Evolutionary conservation across 2,329 filamentous ascomycete species (phyloP).

Genomic region (Fusarium scirpi): DNA sequence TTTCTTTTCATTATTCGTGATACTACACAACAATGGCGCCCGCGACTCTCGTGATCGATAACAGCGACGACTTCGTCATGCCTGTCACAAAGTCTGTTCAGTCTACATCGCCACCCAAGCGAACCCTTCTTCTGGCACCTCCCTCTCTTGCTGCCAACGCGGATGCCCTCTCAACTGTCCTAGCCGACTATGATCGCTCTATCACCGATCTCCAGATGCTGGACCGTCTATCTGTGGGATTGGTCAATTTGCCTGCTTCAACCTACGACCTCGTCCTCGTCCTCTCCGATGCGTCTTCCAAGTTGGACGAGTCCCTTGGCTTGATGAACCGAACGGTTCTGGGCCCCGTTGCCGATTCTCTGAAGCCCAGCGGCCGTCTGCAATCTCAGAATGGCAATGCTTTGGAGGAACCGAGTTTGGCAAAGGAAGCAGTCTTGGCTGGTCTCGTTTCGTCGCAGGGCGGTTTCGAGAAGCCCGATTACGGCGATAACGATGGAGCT

Average conservation of each 20-base stretch:
- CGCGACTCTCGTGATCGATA: conserved; percentile 66
- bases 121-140: conserved; percentile 88
- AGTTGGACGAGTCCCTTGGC: conserved; percentile 71
- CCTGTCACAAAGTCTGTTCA: conserved; percentile 40
- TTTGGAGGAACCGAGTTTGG: conserved; percentile 52
- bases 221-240: conserved; percentile 85
- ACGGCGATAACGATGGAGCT: conserved; percentile 67
- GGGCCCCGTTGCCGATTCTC: conserved; percentile 73
- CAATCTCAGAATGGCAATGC: conserved; percentile 78
- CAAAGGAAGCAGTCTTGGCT: conserved; percentile 83
- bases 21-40: conserved; percentile 59
- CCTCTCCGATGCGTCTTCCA: conserved; percentile 80
- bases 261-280: conserved; percentile 90
- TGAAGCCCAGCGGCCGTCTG: conserved; percentile 77
- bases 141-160: conserved; percentile 90
- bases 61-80: conserved; percentile 64
- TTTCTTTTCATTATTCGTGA: conserved; percentile 5
- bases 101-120: conserved; percentile 51
- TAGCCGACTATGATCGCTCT: conserved; percentile 78
- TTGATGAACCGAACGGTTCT: conserved; percentile 77
- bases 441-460: conserved; percentile 75
- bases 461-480: conserved; percentile 80
- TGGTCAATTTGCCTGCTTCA: conserved; percentile 79
- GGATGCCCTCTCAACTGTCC: conserved; percentile 77
- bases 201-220: conserved; percentile 96